A percentile compares a stretch with the other conserved stretches of the same genome.
phyloP scores from a whole-genome alignment of 768 basidiomycete species.

The Lentinula raphanica region DNA sequence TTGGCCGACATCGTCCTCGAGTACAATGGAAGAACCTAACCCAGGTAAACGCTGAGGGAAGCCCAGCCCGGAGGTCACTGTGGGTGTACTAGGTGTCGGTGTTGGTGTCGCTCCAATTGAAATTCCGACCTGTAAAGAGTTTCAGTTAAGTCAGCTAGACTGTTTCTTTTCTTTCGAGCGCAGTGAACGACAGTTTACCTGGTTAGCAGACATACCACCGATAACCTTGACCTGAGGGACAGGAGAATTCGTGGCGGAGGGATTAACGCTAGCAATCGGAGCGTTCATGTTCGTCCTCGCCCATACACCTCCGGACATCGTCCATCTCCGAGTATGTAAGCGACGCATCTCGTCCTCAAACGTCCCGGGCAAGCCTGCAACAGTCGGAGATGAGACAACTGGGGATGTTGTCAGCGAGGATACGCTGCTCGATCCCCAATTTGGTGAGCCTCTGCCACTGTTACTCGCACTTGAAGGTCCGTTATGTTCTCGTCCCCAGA shows the following conservation, averaged over 20 bases:
- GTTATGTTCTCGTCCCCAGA: constrained; percentile 65
- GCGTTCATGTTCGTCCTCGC: constrained; percentile 41
- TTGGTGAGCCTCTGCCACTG: constrained; percentile 4
- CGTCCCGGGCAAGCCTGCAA: constrained; percentile 40
- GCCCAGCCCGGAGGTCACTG: background rate
- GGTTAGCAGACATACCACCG: background rate
- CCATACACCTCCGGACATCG: constrained; percentile 52
- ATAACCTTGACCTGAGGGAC: background rate
- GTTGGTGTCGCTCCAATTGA: background rate
- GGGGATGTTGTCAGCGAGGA: background rate
- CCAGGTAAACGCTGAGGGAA: constrained; percentile 25
- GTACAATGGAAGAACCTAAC: constrained; percentile 61
- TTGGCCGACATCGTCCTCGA: constrained; percentile 62
- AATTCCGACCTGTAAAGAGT: background rate
- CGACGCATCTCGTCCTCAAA: constrained; percentile 80
- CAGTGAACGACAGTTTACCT: background rate
- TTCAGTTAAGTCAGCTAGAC: background rate
- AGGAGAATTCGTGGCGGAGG: background rate
- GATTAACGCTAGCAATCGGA: background rate
- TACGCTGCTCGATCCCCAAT: constrained; percentile 21
- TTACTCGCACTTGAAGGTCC: constrained; percentile 5
- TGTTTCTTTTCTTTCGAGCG: background rate
- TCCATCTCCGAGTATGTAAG: constrained; percentile 71
- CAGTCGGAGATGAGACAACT: background rate
- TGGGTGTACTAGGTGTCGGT: constrained; percentile 2